Base-by-base conservation (phyloP, 2,329 filamentous ascomycete genomes). In the Xylariaceae sp. region DNA sequence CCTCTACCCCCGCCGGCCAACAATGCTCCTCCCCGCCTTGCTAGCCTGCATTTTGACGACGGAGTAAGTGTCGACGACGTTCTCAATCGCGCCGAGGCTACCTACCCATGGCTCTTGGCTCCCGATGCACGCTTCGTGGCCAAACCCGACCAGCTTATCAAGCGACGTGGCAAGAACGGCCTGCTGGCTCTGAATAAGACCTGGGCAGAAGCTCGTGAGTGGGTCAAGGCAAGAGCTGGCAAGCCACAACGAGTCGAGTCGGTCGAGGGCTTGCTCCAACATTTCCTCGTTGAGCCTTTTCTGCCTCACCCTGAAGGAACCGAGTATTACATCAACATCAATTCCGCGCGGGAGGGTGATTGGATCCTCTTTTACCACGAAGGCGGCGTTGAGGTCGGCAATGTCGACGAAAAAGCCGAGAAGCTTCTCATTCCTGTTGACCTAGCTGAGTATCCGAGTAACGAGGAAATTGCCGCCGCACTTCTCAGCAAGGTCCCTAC, bases 301-400 rank as follows among this genome's bases (percentile, higher is more conserved):
- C 93, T 98, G 62, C 95, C 93, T 71, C 95, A 99, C 79, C 89
- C 93, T 64, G 85, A 92, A 70, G 89, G 92, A 76, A 97, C 93
- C 64, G 95, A 99, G 80, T 98, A 98, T 83, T 99, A 99, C 82
- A 96, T 99, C 83, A 97, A 97, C 88, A 99, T 99, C 83, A 95
- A 97, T 86, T 98, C 95, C 63, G 93, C 96, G 72, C 90, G 95
- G 83, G 95, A 98, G n/a, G n/a, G n/a, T n/a, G n/a, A n/a, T n/a
- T n/a, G n/a, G n/a, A n/a, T n/a, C n/a, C n/a, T n/a, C n/a, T n/a
- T n/a, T n/a, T n/a, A n/a, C n/a, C n/a, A n/a, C n/a, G n/a, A n/a
- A n/a, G n/a, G 95, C 83, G 95, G 95, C 89, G 93, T 99, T 67
- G 95, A 99, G 79, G 95, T 99, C 70, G 95, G 95, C 75, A 95